phyloP scores from a whole-genome alignment of 768 basidiomycete species.

The Agrocybe praecox region DNA sequence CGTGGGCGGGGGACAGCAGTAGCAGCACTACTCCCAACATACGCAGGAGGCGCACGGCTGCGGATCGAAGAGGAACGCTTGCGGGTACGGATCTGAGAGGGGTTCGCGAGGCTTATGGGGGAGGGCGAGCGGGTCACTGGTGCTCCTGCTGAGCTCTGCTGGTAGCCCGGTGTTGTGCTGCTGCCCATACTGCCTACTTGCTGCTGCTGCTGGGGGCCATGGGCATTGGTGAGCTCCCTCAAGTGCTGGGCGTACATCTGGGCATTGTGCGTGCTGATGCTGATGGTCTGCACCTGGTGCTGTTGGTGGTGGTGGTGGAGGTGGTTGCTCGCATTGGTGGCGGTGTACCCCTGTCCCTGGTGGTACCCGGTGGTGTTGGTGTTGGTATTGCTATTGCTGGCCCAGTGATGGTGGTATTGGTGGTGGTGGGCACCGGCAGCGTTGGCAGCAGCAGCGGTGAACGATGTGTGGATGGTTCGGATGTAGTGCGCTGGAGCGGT shows the following conservation, averaged over 20 bases:
- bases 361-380: slow-evolving; percentile 1
- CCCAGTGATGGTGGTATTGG: slow-evolving; percentile 23
- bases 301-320: slow-evolving; percentile 9
- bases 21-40: slow-evolving; percentile 6
- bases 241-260: slow-evolving; percentile 27
- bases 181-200: too few relatives aligned
- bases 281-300: slow-evolving; percentile 7
- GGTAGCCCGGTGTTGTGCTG: too few relatives aligned
- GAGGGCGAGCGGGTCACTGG: background rate
- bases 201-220: too few relatives aligned
- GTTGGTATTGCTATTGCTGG: slow-evolving; percentile 6
- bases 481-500: slow-evolving; percentile 35
- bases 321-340: background rate
- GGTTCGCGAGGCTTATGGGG: background rate
- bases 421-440: background rate
- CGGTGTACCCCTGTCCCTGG: too few relatives aligned
- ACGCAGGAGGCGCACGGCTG: slow-evolving; percentile 19
- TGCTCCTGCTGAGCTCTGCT: background rate
- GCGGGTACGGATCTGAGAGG: slow-evolving; percentile 4
- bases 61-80: slow-evolving; percentile 23
- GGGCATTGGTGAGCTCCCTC: slow-evolving; percentile 14
- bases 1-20: slow-evolving; percentile 1
- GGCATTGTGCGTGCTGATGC: slow-evolving; percentile 26
- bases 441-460: slow-evolving; percentile 25
- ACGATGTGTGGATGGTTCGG: slow-evolving; percentile 43